These are phyloP conservation scores for Fusarium acutatum DNA, from an alignment of 2,329 filamentous ascomycete genomes.

Conservation along the genomic window DNA sequence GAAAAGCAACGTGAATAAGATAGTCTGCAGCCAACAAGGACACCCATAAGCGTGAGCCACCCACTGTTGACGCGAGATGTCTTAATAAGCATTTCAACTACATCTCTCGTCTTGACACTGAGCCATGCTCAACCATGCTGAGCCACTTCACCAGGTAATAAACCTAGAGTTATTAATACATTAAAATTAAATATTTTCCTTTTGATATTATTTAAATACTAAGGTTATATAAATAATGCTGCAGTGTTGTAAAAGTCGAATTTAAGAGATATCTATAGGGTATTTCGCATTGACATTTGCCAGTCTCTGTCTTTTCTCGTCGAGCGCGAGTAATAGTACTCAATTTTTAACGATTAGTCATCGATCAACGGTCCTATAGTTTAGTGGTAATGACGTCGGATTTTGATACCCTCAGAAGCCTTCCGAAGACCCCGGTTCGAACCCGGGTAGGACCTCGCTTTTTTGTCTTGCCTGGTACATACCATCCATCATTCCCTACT, in stretches of 20 bases:
- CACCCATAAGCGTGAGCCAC: too few species aligned
- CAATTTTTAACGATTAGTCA: background rate
- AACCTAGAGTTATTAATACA: background rate
- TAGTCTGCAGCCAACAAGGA: background rate
- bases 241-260: fast-evolving
- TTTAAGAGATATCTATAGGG: background rate
- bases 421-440: conserved; percentile 30
- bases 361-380: conserved; percentile 15
- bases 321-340: fast-evolving
- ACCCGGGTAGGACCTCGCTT: conserved; percentile 26
- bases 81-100: background rate
- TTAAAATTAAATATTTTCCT: fast-evolving
- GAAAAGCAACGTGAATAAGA: background rate
- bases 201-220: fast-evolving
- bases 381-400: conserved; percentile 31
- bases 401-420: conserved; percentile 17
- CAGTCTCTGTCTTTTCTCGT: fast-evolving
- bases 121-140: fast-evolving
- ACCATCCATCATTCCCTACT: too few species aligned
- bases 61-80: background rate
- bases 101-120: fast-evolving
- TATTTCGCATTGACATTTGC: background rate
- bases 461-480: background rate
- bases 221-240: background rate
- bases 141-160: fast-evolving